A percentile compares a stretch with the other conserved stretches of the same genome.
phyloP scores from a whole-genome alignment of 78 protist species.

The Polysphondylium violaceum region DNA sequence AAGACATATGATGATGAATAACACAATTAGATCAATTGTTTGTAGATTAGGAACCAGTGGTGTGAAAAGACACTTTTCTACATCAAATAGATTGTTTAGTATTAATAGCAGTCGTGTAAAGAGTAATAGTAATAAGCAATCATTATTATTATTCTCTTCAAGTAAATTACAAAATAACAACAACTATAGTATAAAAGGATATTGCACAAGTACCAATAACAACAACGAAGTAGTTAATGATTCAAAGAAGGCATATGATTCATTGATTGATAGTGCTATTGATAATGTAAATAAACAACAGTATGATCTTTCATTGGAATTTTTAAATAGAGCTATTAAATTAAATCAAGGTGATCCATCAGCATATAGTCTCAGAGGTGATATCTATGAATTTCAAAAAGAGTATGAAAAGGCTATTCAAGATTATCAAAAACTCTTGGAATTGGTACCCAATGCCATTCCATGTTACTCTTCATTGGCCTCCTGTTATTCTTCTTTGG shows the following conservation, averaged over 20 bases:
- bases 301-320: background rate
- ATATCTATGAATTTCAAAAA: background rate
- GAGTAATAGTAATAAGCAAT: no score
- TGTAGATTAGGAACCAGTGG: no score
- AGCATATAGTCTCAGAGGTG: slow-evolving; percentile 49
- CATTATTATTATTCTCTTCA: no score
- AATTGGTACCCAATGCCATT: slow-evolving; percentile 7
- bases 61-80: no score
- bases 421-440: slow-evolving; percentile 36
- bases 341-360: background rate
- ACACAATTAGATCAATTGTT: no score
- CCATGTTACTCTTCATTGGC: slow-evolving; percentile 44
- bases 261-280: background rate
- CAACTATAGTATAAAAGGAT: no score
- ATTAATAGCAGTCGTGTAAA: no score
- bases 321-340: slow-evolving; percentile 8
- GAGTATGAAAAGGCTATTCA: slow-evolving; percentile 29
- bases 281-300: background rate
- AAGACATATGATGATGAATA: no score
- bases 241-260: background rate
- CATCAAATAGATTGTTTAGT: no score
- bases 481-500: slow-evolving; percentile 7
- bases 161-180: no score
- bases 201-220: no score
- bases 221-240: no score